phyloP scores from a whole-genome alignment of 768 basidiomycete species.

The Russula brevipes region DNA sequence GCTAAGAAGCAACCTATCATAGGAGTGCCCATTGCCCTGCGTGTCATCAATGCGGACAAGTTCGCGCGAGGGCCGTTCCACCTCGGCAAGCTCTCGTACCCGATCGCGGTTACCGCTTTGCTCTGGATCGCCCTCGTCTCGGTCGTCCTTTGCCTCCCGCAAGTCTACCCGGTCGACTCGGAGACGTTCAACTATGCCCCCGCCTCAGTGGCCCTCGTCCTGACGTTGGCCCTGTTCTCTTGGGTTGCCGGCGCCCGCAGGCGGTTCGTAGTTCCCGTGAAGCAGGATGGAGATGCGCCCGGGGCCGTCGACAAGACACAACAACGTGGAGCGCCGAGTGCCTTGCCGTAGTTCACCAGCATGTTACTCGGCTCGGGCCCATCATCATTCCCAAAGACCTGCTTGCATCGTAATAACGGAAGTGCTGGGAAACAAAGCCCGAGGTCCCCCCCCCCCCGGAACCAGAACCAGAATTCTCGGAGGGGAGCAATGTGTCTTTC shows the following conservation, averaged over 20 bases:
- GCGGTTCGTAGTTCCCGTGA: constrained; percentile 43
- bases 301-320: too few species aligned
- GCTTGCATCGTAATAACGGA: too few species aligned
- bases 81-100: constrained; percentile 57
- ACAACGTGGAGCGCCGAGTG: too few species aligned
- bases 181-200: constrained; percentile 70
- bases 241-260: constrained; percentile 67
- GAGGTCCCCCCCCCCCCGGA: too few species aligned
- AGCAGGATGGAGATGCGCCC: too few species aligned
- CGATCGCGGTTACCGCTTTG: constrained; percentile 52
- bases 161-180: constrained; percentile 60
- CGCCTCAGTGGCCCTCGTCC: constrained; percentile 69
- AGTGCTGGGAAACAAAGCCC: too few species aligned
- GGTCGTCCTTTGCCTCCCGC: constrained; percentile 67
- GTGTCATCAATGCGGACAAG: constrained; percentile 52
- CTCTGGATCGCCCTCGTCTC: constrained; percentile 67
- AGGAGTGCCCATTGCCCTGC: constrained; percentile 23
- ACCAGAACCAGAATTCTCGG: too few species aligned
- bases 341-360: too few species aligned
- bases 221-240: constrained; percentile 55
- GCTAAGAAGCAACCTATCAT: background rate
- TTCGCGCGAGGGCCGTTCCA: constrained; percentile 71
- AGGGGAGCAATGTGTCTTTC: too few species aligned
- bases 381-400: too few species aligned
- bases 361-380: too few species aligned